These are phyloP conservation scores for Colletotrichum nymphaeae DNA, from an alignment of 2,329 filamentous ascomycete genomes.

Conservation along the genomic window DNA sequence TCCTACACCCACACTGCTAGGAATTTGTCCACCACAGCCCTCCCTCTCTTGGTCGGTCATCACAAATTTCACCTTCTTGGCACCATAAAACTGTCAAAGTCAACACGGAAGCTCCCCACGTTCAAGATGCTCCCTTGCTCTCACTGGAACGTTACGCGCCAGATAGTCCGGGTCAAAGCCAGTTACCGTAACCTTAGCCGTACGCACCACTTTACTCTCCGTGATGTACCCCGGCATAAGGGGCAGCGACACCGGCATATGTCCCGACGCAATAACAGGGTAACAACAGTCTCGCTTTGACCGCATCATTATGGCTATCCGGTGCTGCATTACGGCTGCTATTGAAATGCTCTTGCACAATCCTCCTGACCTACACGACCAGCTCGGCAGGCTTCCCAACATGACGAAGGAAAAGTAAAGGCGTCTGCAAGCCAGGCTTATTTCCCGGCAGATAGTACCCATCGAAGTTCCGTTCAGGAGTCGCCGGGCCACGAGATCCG, in stretches of 20 bases:
- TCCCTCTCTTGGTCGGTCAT: background rate
- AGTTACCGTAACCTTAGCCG: background rate
- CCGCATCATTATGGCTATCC: conserved; percentile 2
- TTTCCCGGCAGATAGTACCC: conserved; percentile 16
- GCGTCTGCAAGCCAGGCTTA: conserved; percentile 21
- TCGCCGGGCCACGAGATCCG: conserved; percentile 13
- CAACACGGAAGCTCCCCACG: background rate
- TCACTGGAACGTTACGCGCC: background rate
- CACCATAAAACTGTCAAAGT: conserved; percentile 3
- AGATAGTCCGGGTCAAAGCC: background rate
- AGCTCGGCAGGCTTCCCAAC: background rate
- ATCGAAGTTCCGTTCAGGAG: conserved; percentile 7
- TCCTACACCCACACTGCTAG: background rate
- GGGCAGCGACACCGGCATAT: conserved; percentile 7
- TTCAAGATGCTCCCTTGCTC: background rate
- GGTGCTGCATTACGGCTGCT: background rate
- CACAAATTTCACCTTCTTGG: background rate
- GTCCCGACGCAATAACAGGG: background rate
- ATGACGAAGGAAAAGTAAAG: background rate
- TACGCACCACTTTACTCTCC: background rate
- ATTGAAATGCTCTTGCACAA: conserved; percentile 13
- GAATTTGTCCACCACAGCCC: conserved; percentile 11
- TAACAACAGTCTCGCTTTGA: conserved; percentile 2
- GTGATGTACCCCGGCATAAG: background rate
- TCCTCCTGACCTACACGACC: background rate